Base-by-base conservation (phyloP, 2,329 filamentous ascomycete species). In the Penicillium capsulatum region DNA sequence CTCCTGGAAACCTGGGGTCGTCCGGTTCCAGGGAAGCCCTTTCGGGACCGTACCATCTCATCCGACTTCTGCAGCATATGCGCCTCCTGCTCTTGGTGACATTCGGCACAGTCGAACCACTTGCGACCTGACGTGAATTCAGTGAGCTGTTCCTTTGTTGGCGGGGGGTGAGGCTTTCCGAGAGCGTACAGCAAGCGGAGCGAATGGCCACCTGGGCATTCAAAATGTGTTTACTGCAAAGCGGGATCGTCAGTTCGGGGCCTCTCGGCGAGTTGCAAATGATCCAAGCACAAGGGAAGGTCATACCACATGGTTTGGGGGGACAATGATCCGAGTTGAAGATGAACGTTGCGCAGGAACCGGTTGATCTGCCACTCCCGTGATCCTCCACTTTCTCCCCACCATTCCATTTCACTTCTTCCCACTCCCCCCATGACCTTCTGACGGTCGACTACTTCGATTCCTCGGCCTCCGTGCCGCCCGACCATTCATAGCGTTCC, bases 21-120 rank as follows among this genome's bases (percentile, higher is more conserved):
- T n/a, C n/a, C n/a, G n/a, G n/a, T n/a, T n/a, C 5, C 15, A n/a
- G 3, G 7, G 13, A 9, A 14, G 7, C 10, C 15, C 8, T 13
- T 15, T 17, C 16, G 3, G 11, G 27, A n/a, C 15, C 51, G 40
- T 57, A 77, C 75, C 88, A 98, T 94, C 61, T 98, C 92, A 55
- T 83, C 76, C 50, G 74, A 76, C 68, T 94, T 85, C 38, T 79
- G 69, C 15, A 98, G 80, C 26, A 77, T 69, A 65, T 97, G 92
- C 45, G 73, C 69, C 66, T 94, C 84, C 46, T 80, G 74, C 65
- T 98, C 92, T 38, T 72, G 71, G 70, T 98, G 92, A 71, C 92
- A 98, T 65, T 96, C 85, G 50, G 87, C 86, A 69, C 92, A 98
- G 73, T 98, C 92, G 71, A 96, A 98, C 94, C 94, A 98, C 74